Evolutionary conservation across 2,329 filamentous ascomycete genomes (phyloP).

Genomic region (Tolypocladium cylindrosporum): DNA sequence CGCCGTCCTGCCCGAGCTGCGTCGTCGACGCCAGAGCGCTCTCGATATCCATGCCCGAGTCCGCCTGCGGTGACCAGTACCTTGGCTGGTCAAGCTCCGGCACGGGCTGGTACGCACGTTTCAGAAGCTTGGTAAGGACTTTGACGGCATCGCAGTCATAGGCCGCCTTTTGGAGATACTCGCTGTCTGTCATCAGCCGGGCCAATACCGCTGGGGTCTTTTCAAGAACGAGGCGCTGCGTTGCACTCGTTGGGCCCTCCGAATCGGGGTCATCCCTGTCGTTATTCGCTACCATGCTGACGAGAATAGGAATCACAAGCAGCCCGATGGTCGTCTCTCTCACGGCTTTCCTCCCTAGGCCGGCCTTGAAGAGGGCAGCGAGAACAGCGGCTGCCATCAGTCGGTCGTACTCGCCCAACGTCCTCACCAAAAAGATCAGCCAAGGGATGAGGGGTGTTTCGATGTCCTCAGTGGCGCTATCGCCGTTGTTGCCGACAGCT

Average conservation of each 20-base stretch:
- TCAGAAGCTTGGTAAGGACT: slow-evolving; percentile 36
- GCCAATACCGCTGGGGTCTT: slow-evolving; percentile 68
- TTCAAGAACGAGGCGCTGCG: slow-evolving; percentile 43
- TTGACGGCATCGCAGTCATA: slow-evolving; percentile 51
- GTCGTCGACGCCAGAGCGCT: slow-evolving; percentile 26
- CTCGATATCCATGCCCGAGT: slow-evolving; percentile 23
- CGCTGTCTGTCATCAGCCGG: slow-evolving; percentile 67
- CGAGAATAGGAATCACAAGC: slow-evolving; percentile 60
- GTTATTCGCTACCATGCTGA: slow-evolving; percentile 44
- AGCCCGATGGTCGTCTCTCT: slow-evolving; percentile 56
- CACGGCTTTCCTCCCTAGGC: slow-evolving; percentile 48
- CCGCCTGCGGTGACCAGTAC: slow-evolving; percentile 29
- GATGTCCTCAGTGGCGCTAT: slow-evolving; percentile 41
- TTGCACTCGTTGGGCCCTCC: slow-evolving; percentile 25
- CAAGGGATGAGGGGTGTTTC: slow-evolving; percentile 66
- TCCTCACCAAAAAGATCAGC: slow-evolving; percentile 56
- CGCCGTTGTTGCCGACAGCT: slow-evolving; percentile 13
- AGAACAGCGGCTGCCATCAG: slow-evolving; percentile 62
- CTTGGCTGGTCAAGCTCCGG: slow-evolving; percentile 17
- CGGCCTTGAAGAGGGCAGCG: slow-evolving; percentile 58
- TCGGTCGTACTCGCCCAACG: slow-evolving; percentile 45
- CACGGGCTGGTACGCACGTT: slow-evolving; percentile 39
- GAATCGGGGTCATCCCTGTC: slow-evolving; percentile 35
- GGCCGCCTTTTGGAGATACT: slow-evolving; percentile 71
- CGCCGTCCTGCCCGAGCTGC: slow-evolving; percentile 50